Evolutionary conservation across 2,329 filamentous ascomycete genomes (phyloP), one percentile per base, ranked within the genome.

Genomic region (Sclerotiophoma versabilis): DNA sequence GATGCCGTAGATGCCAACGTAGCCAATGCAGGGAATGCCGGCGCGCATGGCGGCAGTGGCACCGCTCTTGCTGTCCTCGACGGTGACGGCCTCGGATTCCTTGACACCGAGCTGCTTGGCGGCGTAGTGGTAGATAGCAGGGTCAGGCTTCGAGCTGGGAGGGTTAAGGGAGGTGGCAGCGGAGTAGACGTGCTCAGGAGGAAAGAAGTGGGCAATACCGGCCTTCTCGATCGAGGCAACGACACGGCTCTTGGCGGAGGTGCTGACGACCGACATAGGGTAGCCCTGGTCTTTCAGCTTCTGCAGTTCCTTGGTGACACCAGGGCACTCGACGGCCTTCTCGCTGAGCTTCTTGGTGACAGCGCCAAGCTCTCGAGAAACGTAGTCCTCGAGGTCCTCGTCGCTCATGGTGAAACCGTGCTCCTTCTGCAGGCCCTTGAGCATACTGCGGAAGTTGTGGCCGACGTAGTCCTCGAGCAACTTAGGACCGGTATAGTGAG

Each of bases 381-480:
- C 91, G 74, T 91, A 96, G 33, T 72, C 75, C 66, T 95, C 87
- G 53, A 92, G 77, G 71, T 96, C 90, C 2, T 85, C 86, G 17
- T 82, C 75, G 22, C 77, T 66, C 77, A 96, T 84, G 47, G 82
- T 78, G 77, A 96, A 93, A 76, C 83, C 81, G 81, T 91, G 87
- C 76, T 90, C 88, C 75, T 86, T 79, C 76, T 92, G 87, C 57
- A 96, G 85, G 57, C 85, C 86, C 54, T 81, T 77, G 78, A 96
- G 87, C 91, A 96, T 96, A 77, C 91, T 91, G 65, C 92, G 91
- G 84, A 96, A 96, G 84, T 96, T 96, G 76, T 95, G 89, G 68
- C 93, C 92, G 66, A 96, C 91, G 70, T 96, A 96, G 79, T 96
- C 90, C 65, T 83, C 80, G 78, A 96, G 90, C 60, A 96, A 87